These are phyloP conservation scores for Rhodotorula mucilaginosa DNA, from an alignment of 1,284 basidiomycete genomes.

Conservation along the genomic window DNA sequence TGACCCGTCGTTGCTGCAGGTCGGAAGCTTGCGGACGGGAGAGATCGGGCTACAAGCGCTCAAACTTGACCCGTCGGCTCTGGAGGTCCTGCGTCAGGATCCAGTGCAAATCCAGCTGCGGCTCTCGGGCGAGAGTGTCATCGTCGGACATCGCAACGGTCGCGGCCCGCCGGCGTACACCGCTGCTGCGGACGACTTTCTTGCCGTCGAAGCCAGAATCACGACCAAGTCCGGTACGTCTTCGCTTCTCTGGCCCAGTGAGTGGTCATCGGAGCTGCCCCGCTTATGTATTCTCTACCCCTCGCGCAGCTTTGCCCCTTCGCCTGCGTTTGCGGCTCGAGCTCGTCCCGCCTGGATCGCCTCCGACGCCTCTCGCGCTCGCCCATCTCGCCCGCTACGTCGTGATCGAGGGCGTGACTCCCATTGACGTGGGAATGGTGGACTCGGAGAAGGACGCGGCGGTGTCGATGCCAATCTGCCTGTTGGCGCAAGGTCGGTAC, in stretches of 20 bases:
- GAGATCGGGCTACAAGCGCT: constrained; percentile 72
- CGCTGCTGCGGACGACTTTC: constrained; percentile 43
- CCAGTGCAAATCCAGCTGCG: constrained; percentile 37
- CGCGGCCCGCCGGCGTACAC: constrained; percentile 27
- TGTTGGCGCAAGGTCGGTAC: constrained; percentile 71
- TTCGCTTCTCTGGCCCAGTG: constrained; percentile 8
- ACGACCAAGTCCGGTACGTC: constrained; percentile 42
- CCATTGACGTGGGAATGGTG: constrained; percentile 20
- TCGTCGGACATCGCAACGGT: constrained; percentile 39
- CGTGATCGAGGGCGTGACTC: constrained; percentile 38
- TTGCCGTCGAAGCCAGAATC: constrained; percentile 39
- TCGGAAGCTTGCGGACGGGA: constrained; percentile 69
- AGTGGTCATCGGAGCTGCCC: not conserved
- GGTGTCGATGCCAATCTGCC: constrained; percentile 64
- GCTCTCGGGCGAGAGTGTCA: constrained; percentile 6
- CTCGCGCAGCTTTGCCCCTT: constrained; percentile 39
- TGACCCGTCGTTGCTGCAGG: constrained; percentile 53
- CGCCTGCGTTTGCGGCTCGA: constrained; percentile 46
- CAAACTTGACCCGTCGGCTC: constrained; percentile 68
- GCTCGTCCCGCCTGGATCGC: constrained; percentile 45
- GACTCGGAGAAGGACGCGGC: constrained; percentile 19
- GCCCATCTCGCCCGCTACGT: constrained; percentile 38
- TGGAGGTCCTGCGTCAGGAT: constrained; percentile 64
- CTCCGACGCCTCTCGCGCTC: constrained; percentile 50
- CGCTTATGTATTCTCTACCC: not conserved